Conservation (phyloP, 139 green algal species). For the Pleodorina starrii region DNA sequence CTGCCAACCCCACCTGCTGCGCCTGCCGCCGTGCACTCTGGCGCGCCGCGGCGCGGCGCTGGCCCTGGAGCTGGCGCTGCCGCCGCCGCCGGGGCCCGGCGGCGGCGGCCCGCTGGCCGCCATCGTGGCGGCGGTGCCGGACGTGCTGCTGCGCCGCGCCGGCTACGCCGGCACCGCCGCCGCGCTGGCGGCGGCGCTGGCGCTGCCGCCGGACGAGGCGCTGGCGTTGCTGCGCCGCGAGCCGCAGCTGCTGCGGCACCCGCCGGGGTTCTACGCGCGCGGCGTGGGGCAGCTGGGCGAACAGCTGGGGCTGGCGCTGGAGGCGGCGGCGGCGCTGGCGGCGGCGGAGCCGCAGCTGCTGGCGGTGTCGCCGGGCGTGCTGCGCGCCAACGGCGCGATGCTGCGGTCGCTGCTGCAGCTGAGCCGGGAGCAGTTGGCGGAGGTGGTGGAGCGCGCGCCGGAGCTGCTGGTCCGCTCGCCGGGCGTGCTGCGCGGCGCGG, state of each 20-base stretch:
- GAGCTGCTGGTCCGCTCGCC: constrained; percentile 7
- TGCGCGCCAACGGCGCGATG: background rate
- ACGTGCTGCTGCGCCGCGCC: background rate
- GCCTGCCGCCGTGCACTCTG: background rate
- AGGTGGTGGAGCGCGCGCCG: background rate
- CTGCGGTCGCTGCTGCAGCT: constrained; percentile 20
- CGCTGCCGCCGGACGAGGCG: background rate
- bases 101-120: background rate
- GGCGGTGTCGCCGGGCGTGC: background rate
- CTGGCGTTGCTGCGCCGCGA: background rate
- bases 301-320: background rate
- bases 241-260: constrained; percentile 18
- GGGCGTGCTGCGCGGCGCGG: background rate
- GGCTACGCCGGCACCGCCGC: background rate
- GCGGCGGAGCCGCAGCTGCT: constrained; percentile 1
- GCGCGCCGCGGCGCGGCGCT: background rate
- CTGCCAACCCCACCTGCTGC: background rate
- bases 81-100: background rate
- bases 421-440: background rate
- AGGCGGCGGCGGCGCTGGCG: background rate
- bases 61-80: background rate
- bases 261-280: background rate
- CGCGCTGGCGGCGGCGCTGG: constrained; percentile 11
- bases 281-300: background rate
- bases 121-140: background rate